Percentiles rank a stretch among this genome's conserved stretches.
These are phyloP conservation scores for Phaeosphaeriaceae sp. DNA, from an alignment of 2,329 filamentous ascomycete genomes.

Conservation along the genomic window DNA sequence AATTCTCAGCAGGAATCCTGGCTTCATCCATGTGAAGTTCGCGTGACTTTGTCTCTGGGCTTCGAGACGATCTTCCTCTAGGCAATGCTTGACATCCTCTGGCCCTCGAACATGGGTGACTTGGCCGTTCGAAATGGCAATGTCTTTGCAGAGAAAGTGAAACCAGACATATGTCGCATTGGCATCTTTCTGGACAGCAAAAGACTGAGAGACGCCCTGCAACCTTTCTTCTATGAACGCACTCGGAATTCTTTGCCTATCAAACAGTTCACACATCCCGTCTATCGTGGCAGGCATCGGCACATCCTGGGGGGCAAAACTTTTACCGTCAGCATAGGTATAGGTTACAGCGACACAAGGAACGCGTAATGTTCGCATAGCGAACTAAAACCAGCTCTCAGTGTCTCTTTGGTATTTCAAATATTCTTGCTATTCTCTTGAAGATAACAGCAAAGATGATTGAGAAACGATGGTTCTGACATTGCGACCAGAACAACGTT, in stretches of 20 bases:
- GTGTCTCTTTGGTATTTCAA: too few relatives aligned
- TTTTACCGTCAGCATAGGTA: conserved; percentile 12
- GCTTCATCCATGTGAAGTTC: conserved; percentile 33
- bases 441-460: too few relatives aligned
- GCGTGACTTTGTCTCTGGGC: conserved; percentile 24
- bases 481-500: too few relatives aligned
- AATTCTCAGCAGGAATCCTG: conserved; percentile 34
- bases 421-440: too few relatives aligned
- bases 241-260: conserved; percentile 27
- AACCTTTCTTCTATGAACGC: conserved; percentile 34
- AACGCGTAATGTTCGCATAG: too few relatives aligned
- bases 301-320: conserved; percentile 32
- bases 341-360: neutral
- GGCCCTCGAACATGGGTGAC: conserved; percentile 10
- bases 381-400: too few relatives aligned
- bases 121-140: conserved; percentile 13
- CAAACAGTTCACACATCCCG: conserved; percentile 24
- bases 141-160: conserved; percentile 37
- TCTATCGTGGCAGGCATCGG: conserved; percentile 13
- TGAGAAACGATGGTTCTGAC: too few relatives aligned
- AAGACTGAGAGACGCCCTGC: conserved; percentile 36
- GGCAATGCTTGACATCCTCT: neutral
- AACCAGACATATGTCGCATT: conserved; percentile 33
- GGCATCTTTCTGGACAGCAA: conserved; percentile 26
- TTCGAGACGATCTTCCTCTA: neutral